Evolutionary conservation across 306 rosid species (phyloP), one percentile per base, ranked within the genome.

Genomic region (Dryas drummondii): DNA sequence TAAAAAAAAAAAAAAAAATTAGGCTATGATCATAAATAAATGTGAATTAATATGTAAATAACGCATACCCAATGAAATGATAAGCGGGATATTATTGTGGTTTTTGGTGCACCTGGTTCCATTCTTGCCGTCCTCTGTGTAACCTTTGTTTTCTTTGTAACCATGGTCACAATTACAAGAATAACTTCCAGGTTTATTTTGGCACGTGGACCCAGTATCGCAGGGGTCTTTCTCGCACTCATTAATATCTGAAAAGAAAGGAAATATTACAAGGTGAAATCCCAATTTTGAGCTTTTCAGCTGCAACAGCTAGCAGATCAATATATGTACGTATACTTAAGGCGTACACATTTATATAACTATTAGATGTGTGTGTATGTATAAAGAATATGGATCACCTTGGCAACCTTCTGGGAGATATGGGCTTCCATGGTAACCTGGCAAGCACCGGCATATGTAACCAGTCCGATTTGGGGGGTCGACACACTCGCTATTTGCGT

Each of bases 231-330:
- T 32, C 2, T 32, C 37, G 61, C 87, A 83, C 68, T 86, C 89
- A 59, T 86, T 5, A 51, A 58, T 14, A 53, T 86, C 87, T 86
- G 79, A 22, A 60, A 73, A 4, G 16, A 37, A 53, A 8, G n/a
- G 5, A 32, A 32, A 32, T 1, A 32, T 4, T 2, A 14, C 1
- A 2, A 32, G 37, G 3, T 26, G 1, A 46, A 46, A 46, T 8
- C 3, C 16, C n/a, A 13, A 50, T 8, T 46, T 46, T 46, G 49
- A 46, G 12, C 12, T 12, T 12, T 32, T 2, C 37, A 32, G 37
- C 37, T 32, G 37, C 37, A 32, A 32, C 37, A 32, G 3, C 37
- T 32, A 22, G 22, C 22, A 22, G 22, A 22, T 22, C 22, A 22
- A 22, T 22, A 22, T 22, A 22, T 22, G 22, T 22, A 22, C 0